phyloP scores from a whole-genome alignment of 2,329 filamentous ascomycete species.

The Arthrocladium fulminans region DNA sequence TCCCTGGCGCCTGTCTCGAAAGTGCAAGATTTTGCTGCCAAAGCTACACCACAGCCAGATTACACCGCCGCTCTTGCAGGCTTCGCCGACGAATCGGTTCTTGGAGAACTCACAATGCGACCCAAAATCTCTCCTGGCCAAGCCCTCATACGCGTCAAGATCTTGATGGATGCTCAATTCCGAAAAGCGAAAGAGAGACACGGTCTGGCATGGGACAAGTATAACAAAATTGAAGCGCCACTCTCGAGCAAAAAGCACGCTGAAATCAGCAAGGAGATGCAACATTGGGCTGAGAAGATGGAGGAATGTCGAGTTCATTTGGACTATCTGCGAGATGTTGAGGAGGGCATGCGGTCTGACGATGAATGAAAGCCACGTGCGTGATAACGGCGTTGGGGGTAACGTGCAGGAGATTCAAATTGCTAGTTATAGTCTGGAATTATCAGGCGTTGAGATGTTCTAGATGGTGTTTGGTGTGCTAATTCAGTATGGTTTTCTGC shows the following conservation, averaged over 20 bases:
- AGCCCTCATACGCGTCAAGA: conserved; percentile 74
- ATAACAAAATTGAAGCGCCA: conserved; percentile 21
- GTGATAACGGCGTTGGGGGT: background rate
- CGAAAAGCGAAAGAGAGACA: conserved; percentile 65
- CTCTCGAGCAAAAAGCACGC: conserved; percentile 22
- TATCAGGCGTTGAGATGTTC: no score
- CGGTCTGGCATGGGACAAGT: conserved; percentile 31
- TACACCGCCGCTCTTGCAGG: conserved; percentile 21
- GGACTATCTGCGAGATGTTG: conserved; percentile 22
- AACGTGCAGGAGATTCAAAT: no score
- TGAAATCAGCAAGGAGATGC: conserved; percentile 19
- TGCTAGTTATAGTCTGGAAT: no score
- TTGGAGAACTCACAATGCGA: conserved; percentile 52
- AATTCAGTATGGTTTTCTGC: no score
- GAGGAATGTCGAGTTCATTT: conserved; percentile 23
- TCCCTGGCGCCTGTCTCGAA: conserved; percentile 20
- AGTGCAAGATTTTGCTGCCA: conserved; percentile 38
- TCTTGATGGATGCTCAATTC: conserved; percentile 71
- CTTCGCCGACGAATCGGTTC: conserved; percentile 23
- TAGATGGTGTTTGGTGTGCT: no score
- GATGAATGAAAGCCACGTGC: background rate
- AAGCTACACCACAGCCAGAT: conserved; percentile 27
- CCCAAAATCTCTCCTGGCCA: conserved; percentile 58
- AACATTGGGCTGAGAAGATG: conserved; percentile 23
- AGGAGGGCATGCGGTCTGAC: conserved; percentile 18